Base-by-base conservation (phyloP, 345 rosid genomes). In the Eucalyptus cloeziana region DNA sequence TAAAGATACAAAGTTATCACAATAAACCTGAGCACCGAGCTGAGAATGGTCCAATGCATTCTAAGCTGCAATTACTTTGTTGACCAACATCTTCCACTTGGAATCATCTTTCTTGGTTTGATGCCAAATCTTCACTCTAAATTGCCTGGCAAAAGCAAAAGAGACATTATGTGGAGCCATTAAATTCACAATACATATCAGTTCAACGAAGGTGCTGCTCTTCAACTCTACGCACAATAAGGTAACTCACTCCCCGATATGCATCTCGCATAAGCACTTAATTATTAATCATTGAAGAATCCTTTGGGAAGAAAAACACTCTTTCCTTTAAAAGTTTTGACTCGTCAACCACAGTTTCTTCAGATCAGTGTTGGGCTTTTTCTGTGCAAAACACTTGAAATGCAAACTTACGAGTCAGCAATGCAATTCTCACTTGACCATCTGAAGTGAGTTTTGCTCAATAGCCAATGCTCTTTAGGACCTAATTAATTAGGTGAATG, bases 101-200 rank as follows among this genome's bases (percentile, higher is more conserved):
- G 94, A 92, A 87, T 95, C 96, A 33, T 96, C 97, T 94, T 94
- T 97, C 96, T 94, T 95, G 87, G 1, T 51, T 69, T 94, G 94
- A 89, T 93, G 94, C 93, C 85, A 93, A 94, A 96, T 91, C 92
- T 94, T 97, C 64, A 90, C 96, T 92, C 90, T 96, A 87, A 96
- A 92, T 88, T 91, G 95, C 79, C 86, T 86, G 76, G 45, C 33
- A 69, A 89, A 31, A 52, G 43, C 30, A 54, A 43, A 49, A 49
- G 2, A 8, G 64, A 58, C n/a, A 24, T 0, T 0, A 58, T 11
- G 4, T 10, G 10, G 7, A 58, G 64, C 64, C 13, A 3, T 3
- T 13, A 56, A 21, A 3, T 56, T 56, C 30, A 56, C 60, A 22
- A 24, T 56, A 56, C 27, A 56, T 4, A 56, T 56, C 62, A 22